These are phyloP conservation scores for Rhododendron griersonianum DNA, from an alignment of 148 eudicot species.

Conservation along the genomic window DNA sequence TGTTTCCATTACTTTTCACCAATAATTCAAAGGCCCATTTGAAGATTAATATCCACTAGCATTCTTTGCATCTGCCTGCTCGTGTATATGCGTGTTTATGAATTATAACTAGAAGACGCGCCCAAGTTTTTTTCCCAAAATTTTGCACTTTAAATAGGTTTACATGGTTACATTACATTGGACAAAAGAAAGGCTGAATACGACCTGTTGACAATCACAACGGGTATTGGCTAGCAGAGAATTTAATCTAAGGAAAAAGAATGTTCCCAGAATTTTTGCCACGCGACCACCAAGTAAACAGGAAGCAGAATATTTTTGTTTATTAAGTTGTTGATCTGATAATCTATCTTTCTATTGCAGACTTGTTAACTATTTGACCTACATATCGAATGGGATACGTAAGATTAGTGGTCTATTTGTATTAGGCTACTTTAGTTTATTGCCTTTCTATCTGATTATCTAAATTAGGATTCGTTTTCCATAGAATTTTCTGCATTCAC, in stretches of 20 bases:
- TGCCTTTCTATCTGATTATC: neutral
- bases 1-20: conserved; percentile 21
- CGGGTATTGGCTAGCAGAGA: neutral
- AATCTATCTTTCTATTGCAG: neutral
- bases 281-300: neutral
- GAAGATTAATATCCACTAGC: conserved; percentile 25
- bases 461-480: neutral
- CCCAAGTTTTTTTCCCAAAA: neutral
- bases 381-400: neutral
- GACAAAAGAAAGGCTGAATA: neutral
- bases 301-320: neutral
- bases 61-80: neutral
- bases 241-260: neutral
- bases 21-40: conserved; percentile 34
- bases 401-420: neutral
- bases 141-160: neutral
- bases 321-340: neutral
- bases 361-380: neutral
- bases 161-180: neutral
- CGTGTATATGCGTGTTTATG: neutral
- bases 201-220: neutral
- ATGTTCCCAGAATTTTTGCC: neutral
- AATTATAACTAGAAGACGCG: too few species aligned
- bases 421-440: neutral
- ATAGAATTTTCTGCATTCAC: neutral